Evolutionary conservation across 1,284 basidiomycete species (phyloP), one percentile per base, ranked within the genome.

Genomic region (Ustilago esculenta): DNA sequence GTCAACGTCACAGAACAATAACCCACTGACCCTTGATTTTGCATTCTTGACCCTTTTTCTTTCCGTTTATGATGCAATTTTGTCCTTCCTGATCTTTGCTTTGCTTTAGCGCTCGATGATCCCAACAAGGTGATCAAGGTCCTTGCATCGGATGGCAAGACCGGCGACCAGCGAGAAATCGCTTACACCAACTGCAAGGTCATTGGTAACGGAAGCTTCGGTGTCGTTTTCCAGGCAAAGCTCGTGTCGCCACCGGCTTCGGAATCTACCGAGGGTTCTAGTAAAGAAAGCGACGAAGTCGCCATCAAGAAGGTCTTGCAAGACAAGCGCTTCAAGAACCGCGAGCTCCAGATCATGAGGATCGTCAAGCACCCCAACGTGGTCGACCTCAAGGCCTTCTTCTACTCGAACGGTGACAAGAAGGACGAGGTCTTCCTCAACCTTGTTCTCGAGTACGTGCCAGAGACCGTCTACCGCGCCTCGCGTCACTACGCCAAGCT

Each of bases 301-400:
- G 95, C 95, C 53, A 98, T 98, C 87, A 98, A 98, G 89, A 98
- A 98, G 87, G 95, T 98, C 49, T 85, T 98, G 73, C 95, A 98
- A 87, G 95, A 98, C 86, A 98, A 98, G 87, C 89, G 95, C 74
- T 98, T 98, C 90, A 98, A 98, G 95, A 98, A 98, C 86, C 95
- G 95, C 81, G 95, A 99, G 85, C 87, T 99, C 55, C 96, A 98
- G 85, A 98, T 99, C 84, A 99, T 99, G 95, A 88, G 94, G 79
- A 89, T 98, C 50, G 93, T 98, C 48, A 89, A 88, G 72, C 95
- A 98, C 85, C 96, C 96, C 49, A 98, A 98, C 82, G 95, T 98
- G 37, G 93, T 96, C 77, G 95, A 98, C 81, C 88, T 99, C 72
- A 91, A 92, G 78, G 94, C 94, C 3, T 99, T 96, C 85, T 99